Evolutionary conservation across 768 basidiomycete genomes (phyloP).

Genomic region (Pleurotus ostreatus): DNA sequence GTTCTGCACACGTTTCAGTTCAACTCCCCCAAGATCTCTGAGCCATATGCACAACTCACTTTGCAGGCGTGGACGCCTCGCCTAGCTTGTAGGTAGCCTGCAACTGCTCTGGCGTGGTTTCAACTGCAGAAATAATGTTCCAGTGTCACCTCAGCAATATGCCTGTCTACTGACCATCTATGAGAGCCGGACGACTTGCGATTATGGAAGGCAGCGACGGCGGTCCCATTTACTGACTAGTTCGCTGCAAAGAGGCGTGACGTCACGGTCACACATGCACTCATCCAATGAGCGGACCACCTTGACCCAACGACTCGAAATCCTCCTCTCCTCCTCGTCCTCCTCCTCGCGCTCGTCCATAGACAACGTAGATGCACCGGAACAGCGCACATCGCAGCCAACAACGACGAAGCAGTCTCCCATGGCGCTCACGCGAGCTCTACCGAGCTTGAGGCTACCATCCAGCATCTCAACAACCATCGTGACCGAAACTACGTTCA

Average conservation of each 20-base stretch:
- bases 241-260: constrained; percentile 19
- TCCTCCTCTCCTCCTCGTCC: constrained; percentile 13
- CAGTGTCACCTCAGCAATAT: background rate
- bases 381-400: background rate
- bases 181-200: constrained; percentile 42
- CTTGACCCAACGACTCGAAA: constrained; percentile 18
- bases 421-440: background rate
- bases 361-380: constrained; percentile 1
- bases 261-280: constrained; percentile 21
- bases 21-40: background rate
- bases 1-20: constrained; percentile 41
- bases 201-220: constrained; percentile 44
- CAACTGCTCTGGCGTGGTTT: constrained; percentile 53
- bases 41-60: constrained; percentile 40
- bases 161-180: constrained; percentile 38
- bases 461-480: background rate
- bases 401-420: background rate
- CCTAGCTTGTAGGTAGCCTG: constrained; percentile 40
- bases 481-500: background rate
- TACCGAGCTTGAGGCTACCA: background rate
- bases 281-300: constrained; percentile 14
- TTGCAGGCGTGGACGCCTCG: constrained; percentile 59
- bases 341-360: background rate
- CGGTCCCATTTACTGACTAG: background rate
- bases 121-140: constrained; percentile 27